Conservation (phyloP, 768 basidiomycete genomes). For the Phallus indusiatus region DNA sequence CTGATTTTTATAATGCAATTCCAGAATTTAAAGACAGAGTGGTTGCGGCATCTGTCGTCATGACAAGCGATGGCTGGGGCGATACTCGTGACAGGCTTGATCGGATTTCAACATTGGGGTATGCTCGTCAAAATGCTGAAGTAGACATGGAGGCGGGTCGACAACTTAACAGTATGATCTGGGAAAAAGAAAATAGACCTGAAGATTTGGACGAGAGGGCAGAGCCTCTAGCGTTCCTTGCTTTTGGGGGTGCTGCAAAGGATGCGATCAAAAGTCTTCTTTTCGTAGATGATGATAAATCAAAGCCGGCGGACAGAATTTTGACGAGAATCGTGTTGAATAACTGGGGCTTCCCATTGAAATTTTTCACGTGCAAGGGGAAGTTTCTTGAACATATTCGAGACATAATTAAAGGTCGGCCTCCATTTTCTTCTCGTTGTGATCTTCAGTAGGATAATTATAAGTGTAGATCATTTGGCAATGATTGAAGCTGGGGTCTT, state of each 20-base stretch:
- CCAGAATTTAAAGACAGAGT: neutral
- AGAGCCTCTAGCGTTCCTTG: neutral
- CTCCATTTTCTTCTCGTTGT: neutral
- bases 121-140: neutral
- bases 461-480: neutral
- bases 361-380: neutral
- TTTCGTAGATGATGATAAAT: neutral
- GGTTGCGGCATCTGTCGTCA: neutral
- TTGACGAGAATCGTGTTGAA: neutral
- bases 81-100: neutral
- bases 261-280: neutral
- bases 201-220: neutral
- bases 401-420: neutral
- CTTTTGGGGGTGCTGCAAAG: neutral
- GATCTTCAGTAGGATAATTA: neutral
- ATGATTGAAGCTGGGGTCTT: neutral
- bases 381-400: neutral
- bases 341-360: neutral
- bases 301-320: neutral
- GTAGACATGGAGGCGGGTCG: neutral
- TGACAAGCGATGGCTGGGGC: neutral
- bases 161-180: neutral
- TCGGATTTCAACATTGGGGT: neutral
- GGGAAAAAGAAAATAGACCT: neutral
- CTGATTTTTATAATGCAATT: neutral